A percentile compares a stretch with the other conserved stretches of the same genome.
Evolutionary conservation across 2,329 filamentous ascomycete species (phyloP).

Genomic region (Neobulgaria alba): DNA sequence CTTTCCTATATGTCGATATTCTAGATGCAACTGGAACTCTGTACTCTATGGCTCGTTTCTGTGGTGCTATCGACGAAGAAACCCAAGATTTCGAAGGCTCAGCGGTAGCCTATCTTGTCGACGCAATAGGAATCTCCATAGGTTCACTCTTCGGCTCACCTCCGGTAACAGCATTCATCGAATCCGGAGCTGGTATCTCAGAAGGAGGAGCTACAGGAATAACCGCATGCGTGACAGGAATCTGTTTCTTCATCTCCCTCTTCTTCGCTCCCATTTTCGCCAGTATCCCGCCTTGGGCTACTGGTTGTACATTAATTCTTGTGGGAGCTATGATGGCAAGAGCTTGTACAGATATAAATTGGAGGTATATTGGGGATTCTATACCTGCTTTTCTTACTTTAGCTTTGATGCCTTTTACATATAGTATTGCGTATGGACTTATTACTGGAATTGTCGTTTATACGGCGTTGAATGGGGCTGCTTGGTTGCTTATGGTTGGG

Average conservation of each 20-base stretch:
- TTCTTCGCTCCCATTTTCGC: constrained; percentile 91
- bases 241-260: constrained; percentile 79
- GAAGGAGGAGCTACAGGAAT: constrained; percentile 80
- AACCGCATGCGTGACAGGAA: constrained; percentile 68
- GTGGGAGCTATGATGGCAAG: constrained; percentile 84
- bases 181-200: constrained; percentile 82
- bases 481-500: constrained; percentile 59
- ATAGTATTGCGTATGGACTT: constrained; percentile 78
- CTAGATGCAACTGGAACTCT: constrained; percentile 79
- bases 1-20: constrained; percentile 86
- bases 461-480: constrained; percentile 62
- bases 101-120: constrained; percentile 73
- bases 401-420: constrained; percentile 81
- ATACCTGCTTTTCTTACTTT: constrained; percentile 80
- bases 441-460: constrained; percentile 73
- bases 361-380: constrained; percentile 76
- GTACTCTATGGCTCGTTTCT: constrained; percentile 84
- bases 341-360: constrained; percentile 77
- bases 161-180: constrained; percentile 79
- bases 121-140: constrained; percentile 72
- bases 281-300: constrained; percentile 83
- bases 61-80: constrained; percentile 67
- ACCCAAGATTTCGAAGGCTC: constrained; percentile 86
- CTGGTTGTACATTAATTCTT: constrained; percentile 77
- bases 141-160: constrained; percentile 70